phyloP scores from a whole-genome alignment of 495 filamentous ascomycete species.

The Pyrenopolyporus hunteri region DNA sequence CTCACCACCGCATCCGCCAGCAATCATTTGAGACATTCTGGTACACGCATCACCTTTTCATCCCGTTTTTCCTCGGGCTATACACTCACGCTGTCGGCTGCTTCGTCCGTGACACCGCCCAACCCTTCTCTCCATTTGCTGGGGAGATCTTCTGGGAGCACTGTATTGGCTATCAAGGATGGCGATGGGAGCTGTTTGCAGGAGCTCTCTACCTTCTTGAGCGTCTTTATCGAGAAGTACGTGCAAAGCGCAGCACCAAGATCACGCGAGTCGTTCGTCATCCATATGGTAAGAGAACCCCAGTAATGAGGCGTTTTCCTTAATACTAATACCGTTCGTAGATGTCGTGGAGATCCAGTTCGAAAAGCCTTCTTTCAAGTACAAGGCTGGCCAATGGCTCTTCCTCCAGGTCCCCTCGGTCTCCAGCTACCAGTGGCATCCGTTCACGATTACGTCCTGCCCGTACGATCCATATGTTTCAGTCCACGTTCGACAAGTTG shows the following conservation, averaged over 20 bases:
- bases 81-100: conserved; percentile 97
- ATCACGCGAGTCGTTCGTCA: conserved; percentile 94
- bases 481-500: conserved; percentile 93
- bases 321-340: conserved; percentile 49
- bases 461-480: conserved; percentile 94
- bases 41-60: conserved; percentile 98
- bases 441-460: conserved; percentile 99
- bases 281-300: conserved; percentile 78
- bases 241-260: conserved; percentile 77
- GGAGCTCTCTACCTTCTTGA: conserved; percentile 86
- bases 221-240: conserved; percentile 90
- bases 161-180: conserved; percentile 94
- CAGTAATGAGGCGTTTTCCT: not conserved
- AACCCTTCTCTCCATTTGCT: conserved; percentile 82
- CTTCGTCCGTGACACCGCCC: conserved; percentile 81
- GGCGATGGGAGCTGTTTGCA: conserved; percentile 95
- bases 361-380: conserved; percentile 92
- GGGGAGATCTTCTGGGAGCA: conserved; percentile 83
- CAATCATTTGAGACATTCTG: conserved; percentile 98
- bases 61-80: conserved; percentile 90
- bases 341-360: conserved; percentile 98
- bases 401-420: conserved; percentile 93
- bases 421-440: conserved; percentile 92
- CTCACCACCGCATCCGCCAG: conserved; percentile 90
- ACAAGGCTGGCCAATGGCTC: conserved; percentile 98